These are phyloP conservation scores for Sporothrix mexicana DNA, from an alignment of 2,329 filamentous ascomycete species.

Conservation along the genomic window DNA sequence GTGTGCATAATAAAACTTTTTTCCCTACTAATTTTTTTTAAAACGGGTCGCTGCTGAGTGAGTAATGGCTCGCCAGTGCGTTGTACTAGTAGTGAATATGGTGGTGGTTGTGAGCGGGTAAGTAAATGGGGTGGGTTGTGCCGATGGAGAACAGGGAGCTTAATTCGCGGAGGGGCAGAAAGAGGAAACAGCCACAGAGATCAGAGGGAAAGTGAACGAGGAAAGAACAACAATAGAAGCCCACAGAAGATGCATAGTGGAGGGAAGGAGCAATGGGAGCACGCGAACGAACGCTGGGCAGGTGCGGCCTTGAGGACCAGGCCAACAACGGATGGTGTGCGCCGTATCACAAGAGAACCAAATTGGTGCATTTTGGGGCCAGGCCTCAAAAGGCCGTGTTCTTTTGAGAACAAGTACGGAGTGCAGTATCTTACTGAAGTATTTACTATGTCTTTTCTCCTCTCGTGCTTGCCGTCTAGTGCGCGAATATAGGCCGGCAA, in stretches of 20 bases:
- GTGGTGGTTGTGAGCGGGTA: constrained; percentile 21
- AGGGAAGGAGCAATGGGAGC: constrained; percentile 24
- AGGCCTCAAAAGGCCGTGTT: not conserved
- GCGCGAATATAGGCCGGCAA: constrained; percentile 32
- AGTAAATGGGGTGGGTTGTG: constrained; percentile 26
- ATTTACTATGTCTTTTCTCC: too few species aligned
- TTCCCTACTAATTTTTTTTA: constrained; percentile 39
- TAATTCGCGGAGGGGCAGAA: constrained; percentile 35
- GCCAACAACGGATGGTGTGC: constrained; percentile 20
- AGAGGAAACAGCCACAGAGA: constrained; percentile 3
- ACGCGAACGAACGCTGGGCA: constrained; percentile 8
- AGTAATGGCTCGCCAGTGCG: constrained; percentile 21
- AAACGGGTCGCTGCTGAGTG: constrained; percentile 36
- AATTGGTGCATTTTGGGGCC: not conserved
- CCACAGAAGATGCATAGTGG: not conserved
- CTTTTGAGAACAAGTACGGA: not conserved
- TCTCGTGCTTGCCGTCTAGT: constrained; percentile 18
- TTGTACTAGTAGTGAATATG: constrained; percentile 15
- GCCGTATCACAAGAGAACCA: constrained; percentile 23
- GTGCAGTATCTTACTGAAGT: too few species aligned
- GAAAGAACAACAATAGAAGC: not conserved
- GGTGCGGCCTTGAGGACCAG: constrained; percentile 14
- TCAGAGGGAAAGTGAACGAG: too few species aligned
- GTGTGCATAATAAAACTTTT: constrained; percentile 42
- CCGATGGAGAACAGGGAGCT: constrained; percentile 31